A percentile compares a stretch with the other conserved stretches of the same genome.
These are phyloP conservation scores for Leccinum huronense DNA, from an alignment of 1,284 basidiomycete species.

Conservation along the genomic window DNA sequence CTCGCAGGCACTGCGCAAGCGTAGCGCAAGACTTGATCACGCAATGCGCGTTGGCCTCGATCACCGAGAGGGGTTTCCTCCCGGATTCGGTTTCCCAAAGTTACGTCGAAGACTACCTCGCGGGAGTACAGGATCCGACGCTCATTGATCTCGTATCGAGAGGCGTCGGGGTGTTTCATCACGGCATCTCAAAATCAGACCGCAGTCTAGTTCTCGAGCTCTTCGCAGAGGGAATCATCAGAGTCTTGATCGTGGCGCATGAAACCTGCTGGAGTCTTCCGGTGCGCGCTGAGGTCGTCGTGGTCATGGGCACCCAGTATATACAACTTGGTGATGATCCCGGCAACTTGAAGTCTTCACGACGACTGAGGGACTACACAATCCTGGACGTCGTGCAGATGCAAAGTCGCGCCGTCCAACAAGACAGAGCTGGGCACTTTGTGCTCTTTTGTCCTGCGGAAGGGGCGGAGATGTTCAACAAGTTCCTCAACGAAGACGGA, in stretches of 20 bases:
- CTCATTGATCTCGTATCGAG: slow-evolving; percentile 80
- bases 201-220: slow-evolving; percentile 80
- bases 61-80: slow-evolving; percentile 72
- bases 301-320: slow-evolving; percentile 94
- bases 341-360: slow-evolving; percentile 44
- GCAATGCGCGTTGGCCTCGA: slow-evolving; percentile 77
- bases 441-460: slow-evolving; percentile 87
- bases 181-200: slow-evolving; percentile 70
- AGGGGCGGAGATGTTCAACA: slow-evolving; percentile 72
- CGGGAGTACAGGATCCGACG: slow-evolving; percentile 61
- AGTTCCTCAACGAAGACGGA: slow-evolving; percentile 84
- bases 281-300: slow-evolving; percentile 74
- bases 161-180: slow-evolving; percentile 87
- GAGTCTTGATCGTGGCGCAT: slow-evolving; percentile 80
- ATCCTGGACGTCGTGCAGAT: slow-evolving; percentile 85
- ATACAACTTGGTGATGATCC: slow-evolving; percentile 44
- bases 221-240: slow-evolving; percentile 77
- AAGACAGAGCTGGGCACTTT: slow-evolving; percentile 65
- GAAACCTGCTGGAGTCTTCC: slow-evolving; percentile 88
- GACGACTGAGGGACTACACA: slow-evolving; percentile 76
- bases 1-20: slow-evolving; percentile 73
- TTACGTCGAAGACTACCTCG: slow-evolving; percentile 60
- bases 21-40: slow-evolving; percentile 87
- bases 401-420: slow-evolving; percentile 83
- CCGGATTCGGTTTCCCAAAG: slow-evolving; percentile 52